Percentiles rank a stretch among this genome's conserved stretches.
Evolutionary conservation across 129 eudicot genomes (phyloP).

Genomic region (Flaveria linearis): DNA sequence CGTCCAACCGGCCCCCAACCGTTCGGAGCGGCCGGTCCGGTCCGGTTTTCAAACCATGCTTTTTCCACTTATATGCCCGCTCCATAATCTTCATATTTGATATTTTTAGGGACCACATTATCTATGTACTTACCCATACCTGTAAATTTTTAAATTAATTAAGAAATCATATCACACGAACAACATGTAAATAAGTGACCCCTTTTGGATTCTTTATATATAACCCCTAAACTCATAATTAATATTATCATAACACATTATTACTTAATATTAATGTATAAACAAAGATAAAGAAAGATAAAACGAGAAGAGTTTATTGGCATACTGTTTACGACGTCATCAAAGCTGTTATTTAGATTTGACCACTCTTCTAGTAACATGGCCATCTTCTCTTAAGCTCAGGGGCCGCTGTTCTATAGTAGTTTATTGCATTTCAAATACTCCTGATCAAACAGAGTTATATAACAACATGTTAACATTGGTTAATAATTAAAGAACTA

Average conservation of each 20-base stretch:
- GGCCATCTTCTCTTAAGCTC: conserved; percentile 80
- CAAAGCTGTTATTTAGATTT: conserved; percentile 62
- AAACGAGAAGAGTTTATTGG: background rate
- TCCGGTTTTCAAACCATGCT: too few species aligned
- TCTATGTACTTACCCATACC: conserved; percentile 35
- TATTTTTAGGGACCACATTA: conserved; percentile 78
- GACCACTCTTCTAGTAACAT: conserved; percentile 90
- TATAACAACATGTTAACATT: background rate
- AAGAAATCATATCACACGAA: too few species aligned
- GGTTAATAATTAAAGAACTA: background rate
- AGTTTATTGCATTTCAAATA: conserved; percentile 75
- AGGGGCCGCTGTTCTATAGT: conserved; percentile 74
- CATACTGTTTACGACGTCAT: conserved; percentile 85
- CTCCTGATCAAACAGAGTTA: conserved; percentile 46
- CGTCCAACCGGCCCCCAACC: too few species aligned
- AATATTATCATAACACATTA: too few species aligned
- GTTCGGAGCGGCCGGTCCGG: too few species aligned
- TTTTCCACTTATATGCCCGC: conserved; percentile 53
- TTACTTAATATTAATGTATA: conserved; percentile 34
- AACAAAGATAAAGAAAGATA: background rate
- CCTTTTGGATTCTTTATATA: too few species aligned
- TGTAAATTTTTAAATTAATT: too few species aligned
- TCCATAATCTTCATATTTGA: conserved; percentile 65
- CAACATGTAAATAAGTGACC: too few species aligned
- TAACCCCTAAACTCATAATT: too few species aligned